phyloP scores from a whole-genome alignment of 176 grass and related monocot species.

The Cocos nucifera region DNA sequence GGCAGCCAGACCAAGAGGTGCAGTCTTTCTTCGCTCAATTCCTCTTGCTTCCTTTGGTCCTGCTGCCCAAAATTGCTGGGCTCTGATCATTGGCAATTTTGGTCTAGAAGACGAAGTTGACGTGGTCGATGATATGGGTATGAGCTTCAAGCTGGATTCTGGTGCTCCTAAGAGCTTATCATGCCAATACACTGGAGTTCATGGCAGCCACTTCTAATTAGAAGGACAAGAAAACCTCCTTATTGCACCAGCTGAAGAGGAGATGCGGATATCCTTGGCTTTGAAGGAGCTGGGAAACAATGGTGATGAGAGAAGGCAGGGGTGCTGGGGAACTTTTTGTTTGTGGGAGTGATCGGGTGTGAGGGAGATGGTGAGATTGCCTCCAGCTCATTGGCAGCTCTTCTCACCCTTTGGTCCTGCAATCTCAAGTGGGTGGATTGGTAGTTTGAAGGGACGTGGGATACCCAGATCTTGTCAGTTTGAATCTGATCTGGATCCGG shows the following conservation, averaged over 20 bases:
- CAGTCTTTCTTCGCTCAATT: slow-evolving; percentile 41
- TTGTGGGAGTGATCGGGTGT: slow-evolving; percentile 6
- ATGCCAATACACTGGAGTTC: slow-evolving; percentile 55
- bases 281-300: neutral
- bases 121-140: slow-evolving; percentile 1
- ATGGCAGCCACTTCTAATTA: slow-evolving; percentile 41
- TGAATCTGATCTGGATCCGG: too few species aligned
- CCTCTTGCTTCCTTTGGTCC: neutral
- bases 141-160: slow-evolving; percentile 19
- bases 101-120: slow-evolving; percentile 1
- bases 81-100: slow-evolving; percentile 19
- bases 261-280: too few species aligned
- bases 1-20: slow-evolving; percentile 63
- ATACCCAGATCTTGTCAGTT: too few species aligned
- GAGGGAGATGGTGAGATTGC: too few species aligned
- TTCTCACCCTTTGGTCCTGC: too few species aligned
- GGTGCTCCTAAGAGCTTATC: slow-evolving; percentile 6
- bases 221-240: neutral
- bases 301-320: slow-evolving; percentile 11
- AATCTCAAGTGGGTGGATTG: too few species aligned
- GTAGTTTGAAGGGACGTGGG: too few species aligned
- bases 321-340: neutral
- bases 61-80: slow-evolving; percentile 9
- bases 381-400: too few species aligned
- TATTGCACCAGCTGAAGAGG: too few species aligned